Conservation (phyloP, 2,329 filamentous ascomycete species). For the Ophiostoma ulmi region DNA sequence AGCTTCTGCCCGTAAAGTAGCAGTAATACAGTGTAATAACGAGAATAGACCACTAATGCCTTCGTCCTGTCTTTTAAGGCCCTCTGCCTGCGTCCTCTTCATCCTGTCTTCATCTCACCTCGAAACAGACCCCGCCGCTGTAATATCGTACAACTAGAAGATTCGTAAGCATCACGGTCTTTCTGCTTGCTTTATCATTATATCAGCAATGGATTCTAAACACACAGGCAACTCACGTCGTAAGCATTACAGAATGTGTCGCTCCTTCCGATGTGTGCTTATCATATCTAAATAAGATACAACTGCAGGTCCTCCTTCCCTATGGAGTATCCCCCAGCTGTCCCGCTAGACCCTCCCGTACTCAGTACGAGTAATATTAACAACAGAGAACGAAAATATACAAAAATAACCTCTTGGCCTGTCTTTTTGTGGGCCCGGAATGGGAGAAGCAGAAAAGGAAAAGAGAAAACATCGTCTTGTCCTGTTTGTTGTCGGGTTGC, state of each 20-base stretch:
- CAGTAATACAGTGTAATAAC: background rate
- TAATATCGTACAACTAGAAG: background rate
- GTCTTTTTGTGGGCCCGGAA: background rate
- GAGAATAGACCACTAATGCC: conserved; percentile 8
- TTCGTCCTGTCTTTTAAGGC: background rate
- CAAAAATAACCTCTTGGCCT: conserved; percentile 5
- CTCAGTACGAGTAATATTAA: too few species aligned
- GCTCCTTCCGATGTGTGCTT: background rate
- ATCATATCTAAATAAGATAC: too few species aligned
- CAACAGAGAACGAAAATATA: background rate
- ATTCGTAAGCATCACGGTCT: too few species aligned
- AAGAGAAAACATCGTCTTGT: background rate
- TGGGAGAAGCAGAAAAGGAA: background rate
- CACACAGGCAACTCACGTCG: too few species aligned
- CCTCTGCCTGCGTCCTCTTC: background rate
- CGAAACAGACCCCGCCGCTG: background rate
- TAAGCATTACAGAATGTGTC: background rate
- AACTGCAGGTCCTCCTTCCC: background rate
- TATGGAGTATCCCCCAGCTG: background rate
- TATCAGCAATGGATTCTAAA: too few species aligned
- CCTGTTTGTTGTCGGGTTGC: conserved; percentile 7
- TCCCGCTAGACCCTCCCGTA: background rate
- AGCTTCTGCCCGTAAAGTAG: background rate
- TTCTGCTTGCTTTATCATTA: too few species aligned
- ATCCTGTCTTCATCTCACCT: background rate